Percentiles rank a stretch among this genome's conserved stretches.
Conservation (phyloP, 208 protist species). For the Acanthamoeba healyi region DNA sequence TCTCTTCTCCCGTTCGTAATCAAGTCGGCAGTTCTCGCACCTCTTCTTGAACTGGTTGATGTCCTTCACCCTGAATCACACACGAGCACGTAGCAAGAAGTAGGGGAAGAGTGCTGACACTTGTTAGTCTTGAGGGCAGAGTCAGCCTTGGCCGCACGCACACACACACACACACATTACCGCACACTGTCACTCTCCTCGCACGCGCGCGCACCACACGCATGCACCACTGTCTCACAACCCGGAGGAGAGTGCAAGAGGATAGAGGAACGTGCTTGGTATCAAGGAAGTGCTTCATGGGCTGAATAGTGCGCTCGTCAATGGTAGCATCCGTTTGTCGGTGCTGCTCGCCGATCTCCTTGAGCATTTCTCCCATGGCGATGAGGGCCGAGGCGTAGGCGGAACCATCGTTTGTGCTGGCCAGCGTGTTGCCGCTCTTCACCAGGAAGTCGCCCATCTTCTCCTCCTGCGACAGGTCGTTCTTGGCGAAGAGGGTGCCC, state of each 20-base stretch:
- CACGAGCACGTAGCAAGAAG: not conserved
- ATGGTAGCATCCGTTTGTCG: not conserved
- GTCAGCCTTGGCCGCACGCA: no score
- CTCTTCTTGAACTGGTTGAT: conserved; percentile 54
- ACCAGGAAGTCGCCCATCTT: conserved; percentile 51
- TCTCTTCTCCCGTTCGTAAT: conserved; percentile 47
- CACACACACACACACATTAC: no score
- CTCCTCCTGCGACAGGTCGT: conserved; percentile 25
- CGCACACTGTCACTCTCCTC: no score
- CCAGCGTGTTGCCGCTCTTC: conserved; percentile 51
- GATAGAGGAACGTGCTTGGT: not conserved
- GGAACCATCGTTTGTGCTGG: not conserved
- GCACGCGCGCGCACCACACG: no score
- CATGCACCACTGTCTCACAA: no score
- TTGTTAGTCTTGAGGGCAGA: no score
- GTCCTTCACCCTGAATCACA: conserved; percentile 17
- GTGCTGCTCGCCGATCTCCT: conserved; percentile 39
- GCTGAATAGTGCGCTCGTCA: conserved; percentile 13
- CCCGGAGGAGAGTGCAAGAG: not conserved
- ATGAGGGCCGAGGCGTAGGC: conserved; percentile 24
- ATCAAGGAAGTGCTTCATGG: conserved; percentile 46
- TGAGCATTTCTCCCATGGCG: conserved; percentile 31
- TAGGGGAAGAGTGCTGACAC: no score
- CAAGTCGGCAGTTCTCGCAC: conserved; percentile 11
- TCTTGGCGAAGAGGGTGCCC: conserved; percentile 17